Evolutionary conservation across 129 eudicot species (phyloP), one percentile per base, ranked within the genome.

Genomic region (Calendula officinalis): DNA sequence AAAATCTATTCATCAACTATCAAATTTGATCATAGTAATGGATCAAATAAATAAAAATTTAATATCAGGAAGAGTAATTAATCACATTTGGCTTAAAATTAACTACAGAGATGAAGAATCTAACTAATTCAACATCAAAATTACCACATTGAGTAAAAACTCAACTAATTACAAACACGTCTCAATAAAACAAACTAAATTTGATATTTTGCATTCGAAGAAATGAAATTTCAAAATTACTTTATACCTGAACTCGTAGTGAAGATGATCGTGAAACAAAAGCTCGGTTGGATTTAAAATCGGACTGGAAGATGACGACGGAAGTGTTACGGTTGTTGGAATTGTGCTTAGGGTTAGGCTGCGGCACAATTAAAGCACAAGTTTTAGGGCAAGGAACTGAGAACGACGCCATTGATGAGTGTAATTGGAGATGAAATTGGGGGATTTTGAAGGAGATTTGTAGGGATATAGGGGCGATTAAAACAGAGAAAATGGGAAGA

Each of bases 361-460:
- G 62, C 22, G 74, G 62, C 7, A 63, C 33, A 46, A 49, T 3
- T 14, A 67, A 54, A 38, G 75, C 75, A 36, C 69, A 70, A 9
- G 76, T 69, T 62, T 84, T 81, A 27, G 91, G 84, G 70, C 86
- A 81, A 6, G 79, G 77, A 48, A 81, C 71, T 30, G 84, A 74
- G 75, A 81, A 75, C 11, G 86, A 81, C 6, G 89, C 85, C 89
- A 83, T 83, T 64, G 51, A 13, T 6, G 67, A 22, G 38, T 52
- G 40, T n/a, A 16, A 8, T 7, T 11, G 36, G 39, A 27, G 38
- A 30, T 50, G 56, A 32, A 41, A 46, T 17, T 32, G 46, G 38
- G 54, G 30, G 12, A 34, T 40, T 42, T 42, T 8, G 52, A 37
- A 22, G 37, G 49, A 38, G 70, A 66, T 66, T 38, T 38, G 62